phyloP scores from a whole-genome alignment of 106 monocot genomes.

The Apostasia shenzhenica region DNA sequence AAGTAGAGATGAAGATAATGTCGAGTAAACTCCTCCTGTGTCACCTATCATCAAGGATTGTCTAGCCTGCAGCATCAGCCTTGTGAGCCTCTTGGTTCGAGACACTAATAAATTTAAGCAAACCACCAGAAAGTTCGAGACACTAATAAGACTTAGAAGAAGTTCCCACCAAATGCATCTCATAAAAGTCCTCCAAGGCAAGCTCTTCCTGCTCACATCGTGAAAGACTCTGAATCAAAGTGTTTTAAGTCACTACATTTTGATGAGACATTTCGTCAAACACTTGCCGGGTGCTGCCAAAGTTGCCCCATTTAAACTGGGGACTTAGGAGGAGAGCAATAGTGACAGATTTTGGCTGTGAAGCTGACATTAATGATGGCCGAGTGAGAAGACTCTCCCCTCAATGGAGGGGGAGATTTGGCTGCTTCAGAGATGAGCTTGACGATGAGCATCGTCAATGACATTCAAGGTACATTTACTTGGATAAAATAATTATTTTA shows the following conservation, averaged over 20 bases:
- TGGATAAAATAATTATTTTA: too few species aligned
- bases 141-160: too few species aligned
- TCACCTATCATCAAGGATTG: too few species aligned
- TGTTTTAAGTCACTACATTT: conserved; percentile 3
- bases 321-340: conserved; percentile 22
- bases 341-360: conserved; percentile 20
- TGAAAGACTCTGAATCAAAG: conserved; percentile 1
- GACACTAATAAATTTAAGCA: too few species aligned
- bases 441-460: conserved; percentile 5
- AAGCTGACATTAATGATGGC: conserved; percentile 29
- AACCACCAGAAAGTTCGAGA: too few species aligned
- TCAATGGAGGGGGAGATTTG: conserved; percentile 7
- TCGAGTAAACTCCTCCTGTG: too few species aligned
- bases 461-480: too few species aligned
- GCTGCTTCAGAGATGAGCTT: conserved; percentile 21
- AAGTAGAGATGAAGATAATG: too few species aligned
- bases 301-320: conserved; percentile 17
- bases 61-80: too few species aligned
- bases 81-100: too few species aligned
- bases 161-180: neutral
- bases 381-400: conserved; percentile 19
- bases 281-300: neutral
- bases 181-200: neutral
- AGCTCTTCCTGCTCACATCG: neutral
- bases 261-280: conserved; percentile 1